Evolutionary conservation across 2,329 filamentous ascomycete species (phyloP).

Genomic region (Lecanicillium sp.): DNA sequence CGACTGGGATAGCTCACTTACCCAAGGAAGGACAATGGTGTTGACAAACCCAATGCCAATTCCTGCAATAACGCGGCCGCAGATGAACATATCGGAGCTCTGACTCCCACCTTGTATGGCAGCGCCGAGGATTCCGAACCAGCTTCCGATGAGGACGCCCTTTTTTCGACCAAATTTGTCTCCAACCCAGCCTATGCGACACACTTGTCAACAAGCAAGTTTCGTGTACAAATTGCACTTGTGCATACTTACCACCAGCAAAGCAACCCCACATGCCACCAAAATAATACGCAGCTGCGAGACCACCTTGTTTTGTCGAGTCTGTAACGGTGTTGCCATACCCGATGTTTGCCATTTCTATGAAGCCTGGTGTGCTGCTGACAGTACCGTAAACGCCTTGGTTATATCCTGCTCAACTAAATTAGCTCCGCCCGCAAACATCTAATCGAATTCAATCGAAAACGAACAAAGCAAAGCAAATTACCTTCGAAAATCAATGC

Average conservation of each 20-base stretch:
- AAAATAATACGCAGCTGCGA: conserved; percentile 46
- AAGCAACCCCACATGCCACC: conserved; percentile 44
- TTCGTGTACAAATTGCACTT: neutral
- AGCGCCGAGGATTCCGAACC: conserved; percentile 41
- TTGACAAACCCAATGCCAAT: conserved; percentile 44
- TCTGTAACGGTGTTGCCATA: conserved; percentile 38
- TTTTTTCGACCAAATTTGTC: conserved; percentile 42
- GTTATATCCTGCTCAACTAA: conserved; percentile 34
- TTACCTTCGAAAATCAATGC: conserved; percentile 16
- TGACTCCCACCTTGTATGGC: conserved; percentile 37
- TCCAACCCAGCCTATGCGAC: conserved; percentile 31
- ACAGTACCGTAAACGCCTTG: conserved; percentile 48
- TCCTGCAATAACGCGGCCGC: conserved; percentile 41
- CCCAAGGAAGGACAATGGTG: conserved; percentile 39
- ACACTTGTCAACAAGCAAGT: conserved; percentile 7
- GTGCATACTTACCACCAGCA: conserved; percentile 24
- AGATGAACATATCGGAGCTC: conserved; percentile 38
- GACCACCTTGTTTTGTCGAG: conserved; percentile 41
- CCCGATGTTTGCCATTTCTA: conserved; percentile 37
- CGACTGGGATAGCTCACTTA: conserved; percentile 39
- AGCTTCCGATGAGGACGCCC: conserved; percentile 36
- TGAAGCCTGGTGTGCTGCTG: conserved; percentile 32
- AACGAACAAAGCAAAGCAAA: neutral
- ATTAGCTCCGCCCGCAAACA: neutral
- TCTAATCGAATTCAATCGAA: too few relatives aligned